These are phyloP conservation scores for Kluyveromyces sp. DNA, from an alignment of 1,139 yeast genomes.

Conservation along the genomic window DNA sequence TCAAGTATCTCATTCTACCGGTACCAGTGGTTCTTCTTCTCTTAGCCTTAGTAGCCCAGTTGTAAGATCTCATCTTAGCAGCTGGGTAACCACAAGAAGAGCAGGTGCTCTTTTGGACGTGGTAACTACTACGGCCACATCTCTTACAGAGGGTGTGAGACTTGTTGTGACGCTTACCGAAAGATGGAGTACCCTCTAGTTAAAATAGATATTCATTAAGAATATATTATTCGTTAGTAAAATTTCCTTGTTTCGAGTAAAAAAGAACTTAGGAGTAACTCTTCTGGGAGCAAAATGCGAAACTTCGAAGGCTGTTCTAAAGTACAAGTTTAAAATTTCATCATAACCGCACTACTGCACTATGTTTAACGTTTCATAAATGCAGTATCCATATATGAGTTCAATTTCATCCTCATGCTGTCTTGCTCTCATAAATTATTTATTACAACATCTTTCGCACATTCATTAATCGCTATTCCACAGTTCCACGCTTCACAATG, in stretches of 20 bases:
- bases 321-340: too few relatives aligned
- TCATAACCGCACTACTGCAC: too few relatives aligned
- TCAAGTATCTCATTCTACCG: constrained; percentile 98
- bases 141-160: constrained; percentile 99
- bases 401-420: too few relatives aligned
- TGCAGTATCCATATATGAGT: too few relatives aligned
- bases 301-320: too few relatives aligned
- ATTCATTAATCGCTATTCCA: too few relatives aligned
- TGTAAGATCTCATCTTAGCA: constrained; percentile 96
- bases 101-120: constrained; percentile 98
- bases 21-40: constrained; percentile 99
- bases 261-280: too few relatives aligned
- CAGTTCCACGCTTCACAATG: too few relatives aligned
- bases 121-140: constrained; percentile 99
- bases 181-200: constrained; percentile 99
- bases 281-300: too few relatives aligned
- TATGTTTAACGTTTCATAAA: too few relatives aligned
- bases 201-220: not conserved
- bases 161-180: constrained; percentile 99
- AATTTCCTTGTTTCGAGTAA: not conserved
- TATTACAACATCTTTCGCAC: too few relatives aligned
- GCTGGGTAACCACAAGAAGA: constrained; percentile 99
- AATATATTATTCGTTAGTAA: constrained; percentile 4
- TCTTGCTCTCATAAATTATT: too few relatives aligned
- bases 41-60: constrained; percentile 99